A percentile compares a stretch with the other conserved stretches of the same genome.
Conservation (phyloP, 805 yeast genomes). For the Teunomyces cretensis region DNA sequence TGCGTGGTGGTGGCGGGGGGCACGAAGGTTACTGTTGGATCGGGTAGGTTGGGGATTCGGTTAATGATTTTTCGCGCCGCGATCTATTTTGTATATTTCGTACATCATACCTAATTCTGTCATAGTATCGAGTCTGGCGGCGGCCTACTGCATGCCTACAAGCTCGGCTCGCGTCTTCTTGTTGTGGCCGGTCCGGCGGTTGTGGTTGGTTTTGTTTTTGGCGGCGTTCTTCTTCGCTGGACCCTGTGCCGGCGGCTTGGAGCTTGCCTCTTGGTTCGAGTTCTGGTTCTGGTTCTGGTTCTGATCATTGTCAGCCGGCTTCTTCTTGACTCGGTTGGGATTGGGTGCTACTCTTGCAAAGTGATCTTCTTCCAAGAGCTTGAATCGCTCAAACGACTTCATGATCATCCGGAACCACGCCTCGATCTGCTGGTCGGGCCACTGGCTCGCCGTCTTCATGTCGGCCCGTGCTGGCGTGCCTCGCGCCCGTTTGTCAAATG, state of each 20-base stretch:
- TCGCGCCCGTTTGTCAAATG: constrained; percentile 46
- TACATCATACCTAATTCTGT: no score
- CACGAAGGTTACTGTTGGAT: no score
- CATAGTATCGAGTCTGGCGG: no score
- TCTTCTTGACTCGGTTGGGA: constrained; percentile 12
- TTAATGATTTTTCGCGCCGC: no score
- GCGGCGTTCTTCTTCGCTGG: constrained; percentile 33
- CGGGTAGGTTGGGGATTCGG: no score
- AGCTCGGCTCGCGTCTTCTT: constrained; percentile 44
- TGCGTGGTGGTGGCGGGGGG: constrained; percentile 30
- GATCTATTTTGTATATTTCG: no score
- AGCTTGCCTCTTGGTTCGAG: no score
- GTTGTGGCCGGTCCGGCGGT: constrained; percentile 60
- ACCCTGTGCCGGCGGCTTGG: no score
- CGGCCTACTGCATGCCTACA: constrained; percentile 25
- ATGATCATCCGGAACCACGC: constrained; percentile 86
- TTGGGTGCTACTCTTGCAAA: constrained; percentile 21
- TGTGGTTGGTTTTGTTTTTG: constrained; percentile 60
- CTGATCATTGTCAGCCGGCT: neutral
- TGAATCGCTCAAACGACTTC: constrained; percentile 61
- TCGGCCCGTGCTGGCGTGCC: constrained; percentile 50
- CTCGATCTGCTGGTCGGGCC: constrained; percentile 91
- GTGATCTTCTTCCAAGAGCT: constrained; percentile 60
- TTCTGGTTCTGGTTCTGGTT: neutral
- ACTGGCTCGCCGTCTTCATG: constrained; percentile 52